Evolutionary conservation across 2,329 filamentous ascomycete genomes (phyloP).

Genomic region (Aspergillus piperis): DNA sequence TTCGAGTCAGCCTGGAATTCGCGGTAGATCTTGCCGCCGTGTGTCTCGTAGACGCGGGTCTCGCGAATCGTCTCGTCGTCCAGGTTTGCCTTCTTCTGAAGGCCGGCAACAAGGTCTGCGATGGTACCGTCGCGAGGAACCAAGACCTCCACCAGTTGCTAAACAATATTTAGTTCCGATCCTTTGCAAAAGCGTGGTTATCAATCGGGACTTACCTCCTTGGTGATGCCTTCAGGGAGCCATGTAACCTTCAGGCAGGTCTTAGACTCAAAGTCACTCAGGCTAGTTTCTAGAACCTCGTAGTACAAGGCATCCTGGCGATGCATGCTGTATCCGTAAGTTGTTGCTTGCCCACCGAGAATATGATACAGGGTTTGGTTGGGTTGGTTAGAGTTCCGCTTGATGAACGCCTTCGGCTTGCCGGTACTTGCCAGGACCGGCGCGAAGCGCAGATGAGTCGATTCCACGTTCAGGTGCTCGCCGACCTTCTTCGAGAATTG

Average conservation of each 20-base stretch:
- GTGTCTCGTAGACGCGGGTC: conserved; percentile 80
- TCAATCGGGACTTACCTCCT: conserved; percentile 64
- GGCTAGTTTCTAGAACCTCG: conserved; percentile 89
- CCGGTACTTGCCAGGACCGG: conserved; percentile 76
- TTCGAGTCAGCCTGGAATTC: conserved; percentile 69
- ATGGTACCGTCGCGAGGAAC: conserved; percentile 84
- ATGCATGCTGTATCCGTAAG: conserved; percentile 68
- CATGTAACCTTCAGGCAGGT: conserved; percentile 81
- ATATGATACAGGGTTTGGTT: conserved; percentile 75
- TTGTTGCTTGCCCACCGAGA: conserved; percentile 71
- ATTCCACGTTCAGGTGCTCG: conserved; percentile 71
- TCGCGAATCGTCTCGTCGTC: conserved; percentile 72
- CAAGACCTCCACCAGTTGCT: conserved; percentile 79
- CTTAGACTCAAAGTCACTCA: conserved; percentile 90
- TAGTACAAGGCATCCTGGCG: conserved; percentile 81
- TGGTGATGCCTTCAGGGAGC: conserved; percentile 85
- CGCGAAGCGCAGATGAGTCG: conserved; percentile 88
- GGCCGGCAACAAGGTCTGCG: conserved; percentile 71
- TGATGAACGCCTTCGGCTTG: conserved; percentile 75
- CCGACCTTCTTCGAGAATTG: conserved; percentile 81
- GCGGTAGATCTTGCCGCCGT: conserved; percentile 80
- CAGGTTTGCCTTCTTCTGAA: conserved; percentile 80
- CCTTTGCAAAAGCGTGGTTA: neutral
- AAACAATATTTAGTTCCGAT: conserved; percentile 20
- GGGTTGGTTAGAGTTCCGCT: conserved; percentile 69